Base-by-base conservation (phyloP, 345 rosid genomes). In the Syzygium aromaticum region DNA sequence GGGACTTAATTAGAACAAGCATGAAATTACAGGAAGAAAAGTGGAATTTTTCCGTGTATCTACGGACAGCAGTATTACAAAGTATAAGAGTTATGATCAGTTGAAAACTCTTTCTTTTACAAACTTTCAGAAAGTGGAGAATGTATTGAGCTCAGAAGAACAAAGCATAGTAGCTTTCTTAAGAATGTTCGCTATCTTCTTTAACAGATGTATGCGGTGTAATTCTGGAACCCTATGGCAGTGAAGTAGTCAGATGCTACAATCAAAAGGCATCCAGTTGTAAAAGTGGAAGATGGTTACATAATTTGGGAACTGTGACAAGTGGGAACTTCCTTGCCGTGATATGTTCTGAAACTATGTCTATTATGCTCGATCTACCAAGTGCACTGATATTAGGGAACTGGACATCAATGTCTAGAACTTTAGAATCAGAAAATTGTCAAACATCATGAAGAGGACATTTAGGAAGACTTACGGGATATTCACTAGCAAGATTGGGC, bases 401-500 rank as follows among this genome's bases (percentile, higher is more conserved):
- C 82, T 73, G 49, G 49, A 73, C 49, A 73, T 73, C 49, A 73
- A 38, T 67, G 46, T 73, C 82, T 73, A 73, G 82, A 73, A 73
- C 82, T 73, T 27, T 52, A 15, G 56, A 84, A 84, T 17, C 40
- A 84, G 82, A 73, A 38, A 73, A 73, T 7, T 73, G 27, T 51
- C 59, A 51, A 84, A 84, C 85, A 54, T 84, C 46, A 84, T 28
- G 30, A 84, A 53, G 21, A 54, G 57, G 61, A 33, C 64, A 23
- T 30, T 54, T 53, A 40, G 28, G 46, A 89, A 77, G 17, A 38
- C 77, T 87, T 96, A 98, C 99, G 86, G 99, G 99, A 91, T 98
- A 98, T 95, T 98, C 99, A 91, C 99, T 98, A 84, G 99, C 98
- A 89, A 98, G 97, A 91, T 98, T 90, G 80, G 99, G 99, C 94